Percentiles rank a stretch among this genome's conserved stretches.
Conservation (phyloP, 495 filamentous ascomycete genomes). For the Friedmanniomyces simplex region DNA sequence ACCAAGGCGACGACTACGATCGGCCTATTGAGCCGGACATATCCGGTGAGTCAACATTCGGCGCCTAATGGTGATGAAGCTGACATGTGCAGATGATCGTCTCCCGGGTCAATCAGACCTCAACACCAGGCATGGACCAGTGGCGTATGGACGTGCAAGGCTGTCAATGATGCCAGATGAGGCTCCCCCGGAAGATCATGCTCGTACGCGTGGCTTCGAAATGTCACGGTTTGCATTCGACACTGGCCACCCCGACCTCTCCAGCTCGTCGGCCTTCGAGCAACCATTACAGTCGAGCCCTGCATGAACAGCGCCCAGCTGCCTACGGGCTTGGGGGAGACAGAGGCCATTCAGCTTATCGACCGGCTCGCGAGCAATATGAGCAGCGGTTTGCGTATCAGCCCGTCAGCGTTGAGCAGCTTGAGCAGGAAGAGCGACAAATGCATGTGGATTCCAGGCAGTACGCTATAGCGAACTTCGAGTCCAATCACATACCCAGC, state of each 20-base stretch:
- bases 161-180: constrained; percentile 6
- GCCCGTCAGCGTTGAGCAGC: constrained; percentile 4
- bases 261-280: constrained; percentile 10
- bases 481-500: background rate
- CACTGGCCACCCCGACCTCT: background rate
- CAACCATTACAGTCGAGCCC: constrained; percentile 27
- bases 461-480: background rate
- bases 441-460: background rate
- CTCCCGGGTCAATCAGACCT: constrained; percentile 19
- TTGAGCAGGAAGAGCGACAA: constrained; percentile 5
- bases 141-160: background rate
- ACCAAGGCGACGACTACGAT: constrained; percentile 12
- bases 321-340: background rate
- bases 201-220: background rate
- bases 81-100: constrained; percentile 21
- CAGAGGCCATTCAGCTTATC: background rate
- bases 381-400: background rate
- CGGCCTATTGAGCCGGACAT: constrained; percentile 33
- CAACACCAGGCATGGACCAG: constrained; percentile 20
- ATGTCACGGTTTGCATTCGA: constrained; percentile 9
- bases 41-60: constrained; percentile 39
- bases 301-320: constrained; percentile 21
- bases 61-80: too few relatives aligned
- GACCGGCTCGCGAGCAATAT: background rate
- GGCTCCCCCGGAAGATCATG: constrained; percentile 3